Evolutionary conservation across 192 early-diverging fungal species (phyloP).

Genomic region (Linnemannia exigua): DNA sequence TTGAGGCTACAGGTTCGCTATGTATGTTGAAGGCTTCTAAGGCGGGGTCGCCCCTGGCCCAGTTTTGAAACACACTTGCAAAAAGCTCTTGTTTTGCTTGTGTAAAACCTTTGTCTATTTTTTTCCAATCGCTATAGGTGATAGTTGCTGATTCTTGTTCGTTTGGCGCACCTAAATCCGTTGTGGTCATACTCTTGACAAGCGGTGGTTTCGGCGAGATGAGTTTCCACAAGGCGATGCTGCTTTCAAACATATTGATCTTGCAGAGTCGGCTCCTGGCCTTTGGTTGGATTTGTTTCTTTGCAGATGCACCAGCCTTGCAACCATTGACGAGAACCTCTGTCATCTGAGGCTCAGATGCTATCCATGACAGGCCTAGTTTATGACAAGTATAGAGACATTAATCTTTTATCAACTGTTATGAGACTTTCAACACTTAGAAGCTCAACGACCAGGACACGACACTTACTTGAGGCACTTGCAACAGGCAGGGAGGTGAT

Average conservation of each 20-base stretch:
- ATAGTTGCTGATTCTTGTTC: not conserved
- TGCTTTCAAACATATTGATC: constrained; percentile 34
- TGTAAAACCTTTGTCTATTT: not conserved
- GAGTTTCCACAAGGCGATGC: constrained; percentile 26
- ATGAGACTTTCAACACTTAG: no score
- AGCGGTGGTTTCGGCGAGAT: not conserved
- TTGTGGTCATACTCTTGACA: not conserved
- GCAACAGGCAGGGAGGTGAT: constrained; percentile 16
- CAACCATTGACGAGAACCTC: constrained; percentile 67
- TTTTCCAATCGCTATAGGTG: constrained; percentile 38
- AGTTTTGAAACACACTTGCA: constrained; percentile 21
- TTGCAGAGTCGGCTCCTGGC: constrained; percentile 48
- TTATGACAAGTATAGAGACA: no score
- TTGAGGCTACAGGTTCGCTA: not conserved
- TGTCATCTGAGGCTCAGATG: constrained; percentile 32
- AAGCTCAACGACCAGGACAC: not conserved
- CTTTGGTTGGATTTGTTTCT: constrained; percentile 28
- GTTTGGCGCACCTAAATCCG: not conserved
- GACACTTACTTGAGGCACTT: constrained; percentile 37
- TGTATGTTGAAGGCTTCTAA: constrained; percentile 30
- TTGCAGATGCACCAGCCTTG: constrained; percentile 62
- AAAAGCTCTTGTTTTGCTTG: constrained; percentile 6
- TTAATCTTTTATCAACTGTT: no score
- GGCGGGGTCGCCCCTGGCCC: constrained; percentile 9
- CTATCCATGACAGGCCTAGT: constrained; percentile 33